Conservation (phyloP, 352 stramenopile genomes). For the Pythium oligandrum region DNA sequence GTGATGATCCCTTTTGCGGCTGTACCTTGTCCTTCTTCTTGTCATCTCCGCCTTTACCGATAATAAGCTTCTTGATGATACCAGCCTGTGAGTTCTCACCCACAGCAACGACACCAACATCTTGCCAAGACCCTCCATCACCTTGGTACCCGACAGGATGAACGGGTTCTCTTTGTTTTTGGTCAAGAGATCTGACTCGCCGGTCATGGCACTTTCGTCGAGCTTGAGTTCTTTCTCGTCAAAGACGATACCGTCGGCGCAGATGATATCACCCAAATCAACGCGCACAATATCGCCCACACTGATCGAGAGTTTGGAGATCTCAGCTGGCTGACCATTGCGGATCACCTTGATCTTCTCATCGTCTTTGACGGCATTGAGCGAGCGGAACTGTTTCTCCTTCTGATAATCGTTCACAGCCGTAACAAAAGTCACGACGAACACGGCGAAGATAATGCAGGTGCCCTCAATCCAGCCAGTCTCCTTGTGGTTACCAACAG, state of each 20-base stretch:
- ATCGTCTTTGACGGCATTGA: slow-evolving; percentile 83
- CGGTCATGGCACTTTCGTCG: slow-evolving; percentile 91
- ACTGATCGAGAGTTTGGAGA: slow-evolving; percentile 73
- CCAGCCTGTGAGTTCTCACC: slow-evolving; percentile 91
- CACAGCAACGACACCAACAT: slow-evolving; percentile 93
- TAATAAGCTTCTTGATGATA: slow-evolving; percentile 88
- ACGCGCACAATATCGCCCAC: slow-evolving; percentile 88
- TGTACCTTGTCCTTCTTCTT: slow-evolving; percentile 46
- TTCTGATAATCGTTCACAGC: slow-evolving; percentile 92
- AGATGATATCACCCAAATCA: slow-evolving; percentile 84
- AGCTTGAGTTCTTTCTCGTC: slow-evolving; percentile 87
- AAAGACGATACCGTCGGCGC: slow-evolving; percentile 88
- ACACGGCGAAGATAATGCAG: slow-evolving; percentile 89
- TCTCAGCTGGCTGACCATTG: slow-evolving; percentile 52
- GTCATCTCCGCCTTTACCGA: slow-evolving; percentile 57
- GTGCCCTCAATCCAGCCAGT: slow-evolving; percentile 88
- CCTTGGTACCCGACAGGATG: slow-evolving; percentile 92
- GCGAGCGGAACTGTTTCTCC: slow-evolving; percentile 83
- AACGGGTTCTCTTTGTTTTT: slow-evolving; percentile 89
- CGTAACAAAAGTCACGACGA: slow-evolving; percentile 89
- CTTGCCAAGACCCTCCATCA: slow-evolving; percentile 88
- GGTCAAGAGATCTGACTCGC: slow-evolving; percentile 85
- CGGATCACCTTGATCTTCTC: slow-evolving; percentile 85
- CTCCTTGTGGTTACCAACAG: slow-evolving; percentile 49
- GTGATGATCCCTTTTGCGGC: neutral